These are phyloP conservation scores for Vigna unguiculata DNA, from an alignment of 306 rosid species.

Conservation along the genomic window DNA sequence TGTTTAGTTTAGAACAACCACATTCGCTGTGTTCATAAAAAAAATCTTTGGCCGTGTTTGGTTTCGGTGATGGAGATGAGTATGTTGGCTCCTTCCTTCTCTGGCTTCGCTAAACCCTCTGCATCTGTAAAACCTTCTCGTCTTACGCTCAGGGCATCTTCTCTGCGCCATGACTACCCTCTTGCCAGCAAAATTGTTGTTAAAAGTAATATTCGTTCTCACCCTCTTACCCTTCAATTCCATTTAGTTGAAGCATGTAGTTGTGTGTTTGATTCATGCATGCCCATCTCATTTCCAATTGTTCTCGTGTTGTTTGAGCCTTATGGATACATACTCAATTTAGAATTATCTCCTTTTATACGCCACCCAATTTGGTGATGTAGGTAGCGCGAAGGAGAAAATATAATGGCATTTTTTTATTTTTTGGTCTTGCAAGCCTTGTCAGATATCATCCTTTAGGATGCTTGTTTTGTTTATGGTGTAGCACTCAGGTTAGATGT, in stretches of 20 bases:
- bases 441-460: background rate
- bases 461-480: constrained; percentile 12
- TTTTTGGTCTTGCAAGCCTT: background rate
- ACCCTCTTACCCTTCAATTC: background rate
- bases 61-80: constrained; percentile 8
- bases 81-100: constrained; percentile 51
- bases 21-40: no score
- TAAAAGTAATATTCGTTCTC: constrained; percentile 55
- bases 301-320: constrained; percentile 8
- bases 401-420: background rate
- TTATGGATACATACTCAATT: background rate
- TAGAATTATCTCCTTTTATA: background rate
- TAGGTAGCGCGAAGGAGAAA: background rate
- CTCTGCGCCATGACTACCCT: constrained; percentile 63
- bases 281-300: constrained; percentile 2
- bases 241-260: background rate
- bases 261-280: constrained; percentile 26
- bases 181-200: constrained; percentile 83
- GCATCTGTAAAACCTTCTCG: constrained; percentile 35
- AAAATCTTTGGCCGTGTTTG: background rate
- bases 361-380: constrained; percentile 10
- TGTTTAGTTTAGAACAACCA: background rate
- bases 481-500: background rate
- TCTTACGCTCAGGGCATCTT: constrained; percentile 56
- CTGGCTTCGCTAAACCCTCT: constrained; percentile 38